Conservation (phyloP, 495 filamentous ascomycete genomes). For the Penicillium manginii region DNA sequence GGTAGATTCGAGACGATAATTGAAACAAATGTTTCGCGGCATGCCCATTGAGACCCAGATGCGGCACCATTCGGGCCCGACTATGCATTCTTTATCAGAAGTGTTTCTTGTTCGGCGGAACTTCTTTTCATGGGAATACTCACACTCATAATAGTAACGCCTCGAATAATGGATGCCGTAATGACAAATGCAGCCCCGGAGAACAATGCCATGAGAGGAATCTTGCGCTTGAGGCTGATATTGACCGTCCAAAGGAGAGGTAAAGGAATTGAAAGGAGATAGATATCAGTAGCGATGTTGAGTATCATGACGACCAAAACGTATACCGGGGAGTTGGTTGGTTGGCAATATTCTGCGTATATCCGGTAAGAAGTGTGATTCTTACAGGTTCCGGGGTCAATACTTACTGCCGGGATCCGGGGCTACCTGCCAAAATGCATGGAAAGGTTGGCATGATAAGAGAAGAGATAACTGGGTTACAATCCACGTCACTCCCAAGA, state of each 20-base stretch:
- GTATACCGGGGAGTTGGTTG: constrained; percentile 38
- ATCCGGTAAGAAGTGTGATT: constrained; percentile 14
- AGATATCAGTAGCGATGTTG: constrained; percentile 55
- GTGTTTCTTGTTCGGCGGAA: neutral
- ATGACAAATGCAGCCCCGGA: constrained; percentile 60
- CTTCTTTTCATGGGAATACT: neutral
- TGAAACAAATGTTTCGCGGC: constrained; percentile 61
- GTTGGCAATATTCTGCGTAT: constrained; percentile 37
- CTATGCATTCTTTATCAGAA: constrained; percentile 8
- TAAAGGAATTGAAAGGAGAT: constrained; percentile 54
- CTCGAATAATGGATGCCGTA: constrained; percentile 57
- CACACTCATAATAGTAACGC: constrained; percentile 53
- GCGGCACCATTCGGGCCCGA: constrained; percentile 40
- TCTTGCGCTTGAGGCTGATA: constrained; percentile 47
- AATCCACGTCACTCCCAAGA: constrained; percentile 50
- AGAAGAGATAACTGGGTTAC: constrained; percentile 49
- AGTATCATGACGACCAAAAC: constrained; percentile 44
- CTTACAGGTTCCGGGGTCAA: neutral
- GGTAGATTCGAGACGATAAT: constrained; percentile 59
- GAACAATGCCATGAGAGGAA: constrained; percentile 55
- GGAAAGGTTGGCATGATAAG: constrained; percentile 49
- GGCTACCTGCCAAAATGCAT: constrained; percentile 55
- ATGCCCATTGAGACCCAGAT: constrained; percentile 57
- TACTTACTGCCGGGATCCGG: constrained; percentile 54
- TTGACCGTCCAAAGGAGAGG: constrained; percentile 55